Evolutionary conservation across 2,329 filamentous ascomycete species (phyloP).

Genomic region (Phyllosticta capitalensis): DNA sequence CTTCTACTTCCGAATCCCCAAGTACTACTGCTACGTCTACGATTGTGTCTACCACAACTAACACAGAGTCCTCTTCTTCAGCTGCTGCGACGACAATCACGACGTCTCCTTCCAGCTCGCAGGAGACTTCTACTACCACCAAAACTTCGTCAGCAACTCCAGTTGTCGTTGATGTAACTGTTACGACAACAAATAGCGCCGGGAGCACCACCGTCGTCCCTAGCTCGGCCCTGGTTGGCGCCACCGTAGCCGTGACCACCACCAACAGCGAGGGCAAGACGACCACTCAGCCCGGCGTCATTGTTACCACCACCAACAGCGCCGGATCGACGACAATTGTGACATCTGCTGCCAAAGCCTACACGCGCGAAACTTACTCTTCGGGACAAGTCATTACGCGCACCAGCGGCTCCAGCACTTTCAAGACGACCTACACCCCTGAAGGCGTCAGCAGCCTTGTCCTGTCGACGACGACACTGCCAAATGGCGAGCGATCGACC

Average conservation of each 20-base stretch:
- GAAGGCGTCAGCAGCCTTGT: conserved; percentile 32
- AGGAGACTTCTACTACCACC: background rate
- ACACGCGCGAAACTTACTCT: conserved; percentile 16
- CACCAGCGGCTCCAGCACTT: conserved; percentile 30
- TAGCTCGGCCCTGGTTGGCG: conserved; percentile 31
- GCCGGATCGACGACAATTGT: conserved; percentile 29
- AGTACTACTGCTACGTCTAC: conserved; percentile 8
- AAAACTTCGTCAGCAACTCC: conserved; percentile 11
- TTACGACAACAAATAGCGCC: conserved; percentile 29
- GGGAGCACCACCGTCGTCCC: conserved; percentile 29
- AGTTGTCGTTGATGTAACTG: conserved; percentile 30
- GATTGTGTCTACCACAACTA: background rate
- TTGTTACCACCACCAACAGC: conserved; percentile 30
- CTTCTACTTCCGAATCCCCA: conserved; percentile 3
- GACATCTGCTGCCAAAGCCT: conserved; percentile 23
- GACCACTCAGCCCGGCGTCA: conserved; percentile 29
- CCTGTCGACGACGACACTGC: conserved; percentile 26
- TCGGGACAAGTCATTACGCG: conserved; percentile 34
- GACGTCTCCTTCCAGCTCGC: background rate
- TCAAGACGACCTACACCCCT: conserved; percentile 40
- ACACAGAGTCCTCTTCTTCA: background rate
- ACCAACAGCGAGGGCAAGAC: conserved; percentile 31
- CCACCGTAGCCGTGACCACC: conserved; percentile 30
- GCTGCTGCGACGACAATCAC: background rate
- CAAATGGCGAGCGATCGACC: conserved; percentile 26